Conservation (phyloP, 2,329 filamentous ascomycete species). For the Talaromyces funiculosus region DNA sequence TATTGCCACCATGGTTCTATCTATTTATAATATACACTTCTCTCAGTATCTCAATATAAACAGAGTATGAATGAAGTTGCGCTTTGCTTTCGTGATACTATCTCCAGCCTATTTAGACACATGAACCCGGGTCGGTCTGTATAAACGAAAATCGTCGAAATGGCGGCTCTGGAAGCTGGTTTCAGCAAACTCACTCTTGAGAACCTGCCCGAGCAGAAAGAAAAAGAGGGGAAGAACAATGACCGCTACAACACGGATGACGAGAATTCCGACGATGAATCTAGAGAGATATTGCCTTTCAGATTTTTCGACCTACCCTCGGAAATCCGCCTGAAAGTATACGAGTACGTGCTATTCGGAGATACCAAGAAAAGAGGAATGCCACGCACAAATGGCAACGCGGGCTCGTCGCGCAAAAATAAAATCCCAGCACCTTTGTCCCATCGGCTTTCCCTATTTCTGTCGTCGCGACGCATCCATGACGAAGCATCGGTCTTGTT, state of each 20-base stretch:
- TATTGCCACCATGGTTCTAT: slow-evolving; percentile 11
- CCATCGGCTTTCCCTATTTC: slow-evolving; percentile 36
- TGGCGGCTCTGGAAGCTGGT: slow-evolving; percentile 20
- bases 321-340: slow-evolving; percentile 50
- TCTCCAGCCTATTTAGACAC: slow-evolving; percentile 20
- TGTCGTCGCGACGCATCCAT: slow-evolving; percentile 41
- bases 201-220: slow-evolving; percentile 13
- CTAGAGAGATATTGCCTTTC: slow-evolving; percentile 31
- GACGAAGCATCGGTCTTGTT: slow-evolving; percentile 48
- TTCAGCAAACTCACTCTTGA: slow-evolving; percentile 22
- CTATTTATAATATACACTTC: slow-evolving; percentile 5
- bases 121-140: background rate
- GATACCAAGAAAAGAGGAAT: slow-evolving; percentile 24
- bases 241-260: slow-evolving; percentile 18
- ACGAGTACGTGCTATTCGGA: slow-evolving; percentile 41
- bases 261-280: slow-evolving; percentile 12
- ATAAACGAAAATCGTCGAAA: slow-evolving; percentile 15
- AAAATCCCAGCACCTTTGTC: slow-evolving; percentile 28
- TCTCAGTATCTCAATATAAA: background rate
- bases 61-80: slow-evolving; percentile 5
- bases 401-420: slow-evolving; percentile 34
- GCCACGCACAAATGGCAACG: slow-evolving; percentile 25
- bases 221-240: slow-evolving; percentile 13
- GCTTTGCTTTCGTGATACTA: slow-evolving; percentile 10
- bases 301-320: slow-evolving; percentile 49